phyloP scores from a whole-genome alignment of 2,329 filamentous ascomycete species.

The Paraphoma chrysanthemicola region DNA sequence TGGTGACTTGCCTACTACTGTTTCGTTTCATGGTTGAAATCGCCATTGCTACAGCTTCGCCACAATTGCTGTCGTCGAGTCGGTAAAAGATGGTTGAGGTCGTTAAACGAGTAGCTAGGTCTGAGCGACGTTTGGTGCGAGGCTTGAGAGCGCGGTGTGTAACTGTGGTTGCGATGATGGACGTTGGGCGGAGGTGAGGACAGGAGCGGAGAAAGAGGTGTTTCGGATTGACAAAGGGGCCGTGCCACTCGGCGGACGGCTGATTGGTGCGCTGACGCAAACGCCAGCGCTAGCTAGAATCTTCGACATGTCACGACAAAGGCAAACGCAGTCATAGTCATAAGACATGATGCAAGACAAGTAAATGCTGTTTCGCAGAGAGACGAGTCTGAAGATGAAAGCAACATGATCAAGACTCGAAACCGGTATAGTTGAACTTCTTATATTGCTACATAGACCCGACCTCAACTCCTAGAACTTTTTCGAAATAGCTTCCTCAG shows the following conservation, averaged over 20 bases:
- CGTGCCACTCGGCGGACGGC: neutral
- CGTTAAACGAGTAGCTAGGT: neutral
- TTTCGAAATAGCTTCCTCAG: constrained; percentile 49
- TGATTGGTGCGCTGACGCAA: neutral
- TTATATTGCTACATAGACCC: constrained; percentile 4
- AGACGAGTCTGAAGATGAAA: neutral
- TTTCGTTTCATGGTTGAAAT: constrained; percentile 73
- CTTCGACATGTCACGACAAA: neutral
- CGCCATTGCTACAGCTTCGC: constrained; percentile 67
- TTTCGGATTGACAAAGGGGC: neutral
- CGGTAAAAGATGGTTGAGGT: neutral
- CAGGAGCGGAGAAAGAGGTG: neutral
- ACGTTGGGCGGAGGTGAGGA: neutral
- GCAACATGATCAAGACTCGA: no score
- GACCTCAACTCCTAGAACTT: constrained; percentile 32
- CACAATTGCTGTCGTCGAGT: constrained; percentile 48
- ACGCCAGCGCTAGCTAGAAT: neutral
- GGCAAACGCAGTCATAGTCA: neutral
- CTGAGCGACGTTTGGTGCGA: neutral
- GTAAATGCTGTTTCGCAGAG: no score
- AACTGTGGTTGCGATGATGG: neutral
- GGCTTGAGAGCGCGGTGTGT: neutral
- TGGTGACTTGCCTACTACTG: constrained; percentile 55
- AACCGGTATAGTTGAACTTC: neutral
- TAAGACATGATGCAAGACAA: no score